phyloP scores from a whole-genome alignment of 2,329 filamentous ascomycete genomes.

The Grosmannia huntii region DNA sequence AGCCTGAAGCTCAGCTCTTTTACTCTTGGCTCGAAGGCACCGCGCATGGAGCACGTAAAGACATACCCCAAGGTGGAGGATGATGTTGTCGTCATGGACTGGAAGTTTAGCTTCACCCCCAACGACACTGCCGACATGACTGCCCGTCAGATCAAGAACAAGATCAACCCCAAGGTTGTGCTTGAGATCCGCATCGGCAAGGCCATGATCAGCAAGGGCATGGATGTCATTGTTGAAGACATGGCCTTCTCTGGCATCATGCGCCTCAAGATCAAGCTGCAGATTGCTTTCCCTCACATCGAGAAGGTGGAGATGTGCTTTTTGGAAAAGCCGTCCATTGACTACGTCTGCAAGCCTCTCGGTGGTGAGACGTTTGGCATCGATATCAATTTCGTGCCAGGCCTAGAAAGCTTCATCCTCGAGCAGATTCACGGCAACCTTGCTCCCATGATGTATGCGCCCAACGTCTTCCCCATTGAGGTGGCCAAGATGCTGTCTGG shows the following conservation, averaged over 20 bases:
- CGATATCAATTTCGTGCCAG: constrained; percentile 98
- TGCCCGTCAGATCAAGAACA: constrained; percentile 76
- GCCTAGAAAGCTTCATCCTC: constrained; percentile 83
- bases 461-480: constrained; percentile 96
- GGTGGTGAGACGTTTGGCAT: constrained; percentile 93
- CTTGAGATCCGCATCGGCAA: constrained; percentile 92
- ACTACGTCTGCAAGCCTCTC: constrained; percentile 96
- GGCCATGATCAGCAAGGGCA: constrained; percentile 89
- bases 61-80: constrained; percentile 94
- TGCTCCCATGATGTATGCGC: constrained; percentile 94
- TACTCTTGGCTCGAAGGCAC: constrained; percentile 86
- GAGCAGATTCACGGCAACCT: constrained; percentile 94
- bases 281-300: constrained; percentile 89
- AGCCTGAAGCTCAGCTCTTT: constrained; percentile 90
- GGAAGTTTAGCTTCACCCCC: constrained; percentile 98
- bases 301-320: constrained; percentile 94
- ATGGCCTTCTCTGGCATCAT: constrained; percentile 94
- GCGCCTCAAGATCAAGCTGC: constrained; percentile 94
- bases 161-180: constrained; percentile 93
- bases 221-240: constrained; percentile 95
- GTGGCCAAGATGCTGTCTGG: constrained; percentile 97
- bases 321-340: constrained; percentile 74
- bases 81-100: constrained; percentile 96
- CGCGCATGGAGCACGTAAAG: constrained; percentile 93
- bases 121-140: constrained; percentile 92